These are phyloP conservation scores for Tetrahymena thermophila DNA, from an alignment of 73 alveolate species.

Conservation along the genomic window DNA sequence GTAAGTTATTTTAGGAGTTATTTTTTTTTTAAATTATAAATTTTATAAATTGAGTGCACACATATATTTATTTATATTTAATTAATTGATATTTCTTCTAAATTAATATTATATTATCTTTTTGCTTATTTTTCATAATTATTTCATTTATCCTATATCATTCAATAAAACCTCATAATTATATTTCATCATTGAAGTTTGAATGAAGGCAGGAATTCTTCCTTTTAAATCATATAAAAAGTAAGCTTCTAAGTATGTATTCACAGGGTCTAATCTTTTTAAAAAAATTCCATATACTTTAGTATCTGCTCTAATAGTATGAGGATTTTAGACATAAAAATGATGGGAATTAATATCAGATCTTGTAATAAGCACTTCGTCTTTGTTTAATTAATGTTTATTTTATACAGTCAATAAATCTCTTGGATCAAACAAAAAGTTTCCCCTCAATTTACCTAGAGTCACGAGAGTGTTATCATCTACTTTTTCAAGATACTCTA, in stretches of 20 bases:
- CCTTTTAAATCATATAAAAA: background rate
- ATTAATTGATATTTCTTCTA: no score
- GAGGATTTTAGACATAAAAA: background rate
- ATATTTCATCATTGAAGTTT: background rate
- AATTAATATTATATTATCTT: background rate
- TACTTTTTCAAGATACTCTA: background rate
- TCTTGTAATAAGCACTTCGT: background rate
- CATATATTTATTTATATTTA: no score
- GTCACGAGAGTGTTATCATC: background rate
- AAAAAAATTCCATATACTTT: background rate
- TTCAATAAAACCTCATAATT: background rate
- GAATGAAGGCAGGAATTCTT: background rate
- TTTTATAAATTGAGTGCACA: no score
- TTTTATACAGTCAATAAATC: background rate
- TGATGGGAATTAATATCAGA: background rate
- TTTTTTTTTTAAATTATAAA: no score
- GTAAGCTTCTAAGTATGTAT: background rate
- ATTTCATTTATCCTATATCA: background rate
- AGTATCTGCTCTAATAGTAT: background rate
- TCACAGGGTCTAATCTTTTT: background rate
- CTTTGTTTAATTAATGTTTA: background rate
- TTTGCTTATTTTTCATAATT: background rate
- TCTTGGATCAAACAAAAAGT: background rate
- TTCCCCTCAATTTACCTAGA: background rate
- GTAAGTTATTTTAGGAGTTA: no score